Base-by-base conservation (phyloP, 495 filamentous ascomycete species). In the Usnea hakonensis region DNA sequence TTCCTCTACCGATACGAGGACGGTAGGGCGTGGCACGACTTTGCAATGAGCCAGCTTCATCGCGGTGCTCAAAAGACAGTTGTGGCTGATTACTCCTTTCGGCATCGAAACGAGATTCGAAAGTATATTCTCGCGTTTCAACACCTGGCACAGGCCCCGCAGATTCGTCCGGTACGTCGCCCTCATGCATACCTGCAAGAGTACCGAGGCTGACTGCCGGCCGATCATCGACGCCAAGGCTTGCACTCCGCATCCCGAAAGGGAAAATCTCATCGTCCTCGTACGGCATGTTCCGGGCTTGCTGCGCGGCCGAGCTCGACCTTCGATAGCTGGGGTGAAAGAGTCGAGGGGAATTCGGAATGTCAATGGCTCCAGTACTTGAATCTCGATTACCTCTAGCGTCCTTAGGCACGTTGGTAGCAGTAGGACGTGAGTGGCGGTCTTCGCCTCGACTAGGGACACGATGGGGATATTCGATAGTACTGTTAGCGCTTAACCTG, bases 401-500 rank as follows among this genome's bases (percentile, higher is more conserved):
- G 9, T 40, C 54, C 17, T 46, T 40, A 35, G 21, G 33, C 32
- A 21, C 21, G 33, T 62, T 32, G 19, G 60, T 57, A 48, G 37
- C 33, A 48, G 48, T 19, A 41, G 60, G 54, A 33, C 60, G 60
- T 48, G 53, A 40, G 9, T 32, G 54, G 30, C 70, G 69, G 37
- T 67, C 64, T 26, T 69, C 67, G 21, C 40, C 54, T 8, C 67
- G 71, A 46, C 48, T 57, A 7, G 68, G 70, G 14, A 64, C 61
- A 9, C 69, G 61, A 11, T 80, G 75, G 54, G 75, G 73, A 67
- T 92, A 90, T 68, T 90, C 87, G n/a, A 88, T 84, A 57, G 90
- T 88, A 58, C 88, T 91, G 68, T 90, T 88, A 17, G 91, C 91
- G 70, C 90, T 95, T 50, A 97, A 74, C n/a, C 93, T 84, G 23